Percentiles rank a stretch among this genome's conserved stretches.
Conservation (phyloP, 768 basidiomycete genomes). For the Panus rudis region DNA sequence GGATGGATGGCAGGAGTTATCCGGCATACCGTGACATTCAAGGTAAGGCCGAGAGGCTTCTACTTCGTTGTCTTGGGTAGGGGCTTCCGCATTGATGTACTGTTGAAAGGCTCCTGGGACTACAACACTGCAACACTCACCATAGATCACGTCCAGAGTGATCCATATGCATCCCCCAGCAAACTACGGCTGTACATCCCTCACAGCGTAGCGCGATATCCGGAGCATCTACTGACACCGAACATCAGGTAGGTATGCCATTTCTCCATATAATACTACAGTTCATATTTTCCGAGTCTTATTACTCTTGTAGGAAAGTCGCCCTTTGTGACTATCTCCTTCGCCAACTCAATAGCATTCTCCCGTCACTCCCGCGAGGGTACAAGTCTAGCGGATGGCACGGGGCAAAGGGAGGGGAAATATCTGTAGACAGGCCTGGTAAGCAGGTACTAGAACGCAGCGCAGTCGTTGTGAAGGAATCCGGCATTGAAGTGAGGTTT, state of each 20-base stretch:
- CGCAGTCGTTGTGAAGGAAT: slow-evolving; percentile 4
- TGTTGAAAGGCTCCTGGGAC: slow-evolving; percentile 9
- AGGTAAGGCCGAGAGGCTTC: background rate
- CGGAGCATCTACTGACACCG: slow-evolving; percentile 2
- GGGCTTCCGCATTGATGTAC: background rate
- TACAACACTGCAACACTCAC: slow-evolving; percentile 3
- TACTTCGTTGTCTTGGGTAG: too few relatives aligned
- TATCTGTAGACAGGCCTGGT: slow-evolving; percentile 10
- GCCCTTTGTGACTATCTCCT: slow-evolving; percentile 11
- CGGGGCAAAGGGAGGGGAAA: slow-evolving; percentile 10
- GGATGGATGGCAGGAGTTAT: slow-evolving; percentile 10
- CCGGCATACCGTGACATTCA: slow-evolving; percentile 11
- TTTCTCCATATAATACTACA: background rate
- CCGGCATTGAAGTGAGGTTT: slow-evolving; percentile 11
- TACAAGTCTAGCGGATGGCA: slow-evolving; percentile 1
- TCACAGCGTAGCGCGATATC: slow-evolving; percentile 6
- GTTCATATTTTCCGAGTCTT: background rate
- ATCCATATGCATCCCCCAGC: slow-evolving; percentile 14
- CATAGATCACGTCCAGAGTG: slow-evolving; percentile 12
- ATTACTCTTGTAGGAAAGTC: background rate
- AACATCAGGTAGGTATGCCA: background rate
- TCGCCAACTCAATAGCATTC: slow-evolving; percentile 1
- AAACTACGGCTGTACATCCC: slow-evolving; percentile 8
- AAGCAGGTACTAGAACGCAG: slow-evolving; percentile 13
- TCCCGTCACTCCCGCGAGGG: background rate